Evolutionary conservation across 352 stramenopile genomes (phyloP), one percentile per base, ranked within the genome.

Genomic region (Phytophthora lateralis): DNA sequence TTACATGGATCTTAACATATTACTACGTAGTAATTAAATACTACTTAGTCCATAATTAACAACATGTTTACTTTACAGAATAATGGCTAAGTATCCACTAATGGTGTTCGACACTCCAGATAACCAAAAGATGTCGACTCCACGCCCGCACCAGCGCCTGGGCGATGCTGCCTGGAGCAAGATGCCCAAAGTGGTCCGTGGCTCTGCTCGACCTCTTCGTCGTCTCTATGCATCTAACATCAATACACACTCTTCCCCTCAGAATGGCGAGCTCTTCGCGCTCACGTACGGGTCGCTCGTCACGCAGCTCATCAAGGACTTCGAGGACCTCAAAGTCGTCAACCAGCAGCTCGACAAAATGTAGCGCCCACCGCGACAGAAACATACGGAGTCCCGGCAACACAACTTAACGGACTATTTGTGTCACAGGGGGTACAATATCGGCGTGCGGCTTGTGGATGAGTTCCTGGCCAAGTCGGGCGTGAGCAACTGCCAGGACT

Each of bases 251-350:
- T 38, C 32, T 38, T n/a, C 4, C 38, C 41, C 55, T 8, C 39
- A 60, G 54, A 99, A 99, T 66, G 95, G 96, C n/a, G 97, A 99
- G 78, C 84, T 99, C 30, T 98, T 99, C 61, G 91, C 96, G 34
- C 78, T 99, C 48, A 99, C 96, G 8, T 99, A 99, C 76, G 97
- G 97, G 30, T 93, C 95, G 15, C 89, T 99, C 61, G 93, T 99
- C 18, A 98, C 51, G 6, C 61, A 95, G 80, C 78, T 99, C 10
- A 94, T 99, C 44, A 93, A 97, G 65, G 97, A 99, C 71, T 98
- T 97, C 56, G 95, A 98, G 68, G 90, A 98, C 65, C 78, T 98
- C 38, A 90, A 96, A 50, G 83, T 94, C 46, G 90, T 98, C 39
- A 99, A 99, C 76, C 83, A 97, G 63, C 93, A 99, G 78, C 86